Evolutionary conservation across 106 monocot genomes (phyloP), one percentile per base, ranked within the genome.

Genomic region (Vanilla planifolia): DNA sequence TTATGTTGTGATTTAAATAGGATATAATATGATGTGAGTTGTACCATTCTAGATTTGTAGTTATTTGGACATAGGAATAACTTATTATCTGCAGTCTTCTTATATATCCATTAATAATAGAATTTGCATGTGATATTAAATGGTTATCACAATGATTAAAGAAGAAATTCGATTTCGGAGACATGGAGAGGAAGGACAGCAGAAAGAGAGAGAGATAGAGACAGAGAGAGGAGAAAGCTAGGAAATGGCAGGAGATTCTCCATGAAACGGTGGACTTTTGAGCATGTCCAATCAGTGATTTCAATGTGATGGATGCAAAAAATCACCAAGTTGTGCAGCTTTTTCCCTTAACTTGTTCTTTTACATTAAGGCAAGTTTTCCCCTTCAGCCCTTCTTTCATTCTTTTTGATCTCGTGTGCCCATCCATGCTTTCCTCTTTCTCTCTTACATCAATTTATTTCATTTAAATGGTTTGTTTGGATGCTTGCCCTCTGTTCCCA

Each of bases 181-280:
- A n/a, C n/a, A n/a, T n/a, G n/a, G n/a, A n/a, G n/a, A n/a, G n/a
- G n/a, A n/a, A n/a, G n/a, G n/a, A n/a, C n/a, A 13, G 24, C 11
- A 20, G 36, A 20, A 58, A 36, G 35, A 19, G 21, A 27, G 4
- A 5, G 55, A 29, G 27, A 55, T 27, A 21, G 33, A 36, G 44
- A 47, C 48, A 46, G 56, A 72, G 47, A 55, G 40, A 63, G 44
- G 56, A 52, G 55, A 60, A 55, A 36, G 53, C 22, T 17, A 61
- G 33, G 48, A 62, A 62, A 65, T 60, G 58, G 64, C 37, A 48
- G 51, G 64, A 74, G 66, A 77, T 73, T 67, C 83, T 59, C 60
- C 17, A 68, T 67, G 53, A 56, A 77, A 80, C 61, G 79, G 77
- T 80, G 75, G 89, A 78, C 77, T 80, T 85, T 78, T 68, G 67